A percentile compares a stretch with the other conserved stretches of the same genome.
Conservation (phyloP, 176 grass and related monocot genomes). For the Carex cristatella region DNA sequence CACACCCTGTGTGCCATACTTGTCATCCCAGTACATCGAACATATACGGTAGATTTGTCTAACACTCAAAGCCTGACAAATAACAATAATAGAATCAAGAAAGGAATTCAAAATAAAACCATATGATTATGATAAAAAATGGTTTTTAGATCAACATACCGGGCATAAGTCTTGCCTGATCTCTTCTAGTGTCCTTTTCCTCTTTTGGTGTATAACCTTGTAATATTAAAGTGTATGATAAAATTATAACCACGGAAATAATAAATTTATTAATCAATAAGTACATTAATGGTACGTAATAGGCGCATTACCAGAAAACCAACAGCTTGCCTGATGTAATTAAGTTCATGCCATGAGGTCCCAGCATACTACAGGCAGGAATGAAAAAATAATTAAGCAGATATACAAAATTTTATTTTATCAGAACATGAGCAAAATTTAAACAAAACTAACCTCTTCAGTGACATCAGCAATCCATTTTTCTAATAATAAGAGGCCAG, state of each 20-base stretch:
- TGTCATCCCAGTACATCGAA: constrained; percentile 99
- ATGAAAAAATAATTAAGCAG: constrained; percentile 18
- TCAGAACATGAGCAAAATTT: not conserved
- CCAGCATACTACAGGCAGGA: constrained; percentile 64
- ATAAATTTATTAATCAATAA: constrained; percentile 14
- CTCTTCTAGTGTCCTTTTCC: constrained; percentile 83
- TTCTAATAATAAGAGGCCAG: constrained; percentile 74
- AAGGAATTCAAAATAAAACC: not conserved
- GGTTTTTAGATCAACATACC: constrained; percentile 32
- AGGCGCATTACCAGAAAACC: constrained; percentile 78
- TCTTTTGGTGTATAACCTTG: constrained; percentile 96
- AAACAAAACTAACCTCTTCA: constrained; percentile 50
- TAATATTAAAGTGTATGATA: constrained; percentile 19
- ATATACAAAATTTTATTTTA: not conserved
- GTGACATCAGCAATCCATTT: constrained; percentile 93
- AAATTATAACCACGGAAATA: constrained; percentile 5
- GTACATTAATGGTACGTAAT: not conserved
- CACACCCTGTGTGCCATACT: constrained; percentile 74
- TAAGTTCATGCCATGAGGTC: constrained; percentile 95
- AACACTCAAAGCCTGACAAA: constrained; percentile 71
- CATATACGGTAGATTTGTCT: constrained; percentile 97
- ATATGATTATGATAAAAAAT: constrained; percentile 2
- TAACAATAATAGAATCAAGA: constrained; percentile 7
- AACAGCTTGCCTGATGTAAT: constrained; percentile 94
- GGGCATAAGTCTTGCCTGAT: constrained; percentile 93